Evolutionary conservation across 495 filamentous ascomycete species (phyloP), one percentile per base, ranked within the genome.

Genomic region (Tuber melanosporum): DNA sequence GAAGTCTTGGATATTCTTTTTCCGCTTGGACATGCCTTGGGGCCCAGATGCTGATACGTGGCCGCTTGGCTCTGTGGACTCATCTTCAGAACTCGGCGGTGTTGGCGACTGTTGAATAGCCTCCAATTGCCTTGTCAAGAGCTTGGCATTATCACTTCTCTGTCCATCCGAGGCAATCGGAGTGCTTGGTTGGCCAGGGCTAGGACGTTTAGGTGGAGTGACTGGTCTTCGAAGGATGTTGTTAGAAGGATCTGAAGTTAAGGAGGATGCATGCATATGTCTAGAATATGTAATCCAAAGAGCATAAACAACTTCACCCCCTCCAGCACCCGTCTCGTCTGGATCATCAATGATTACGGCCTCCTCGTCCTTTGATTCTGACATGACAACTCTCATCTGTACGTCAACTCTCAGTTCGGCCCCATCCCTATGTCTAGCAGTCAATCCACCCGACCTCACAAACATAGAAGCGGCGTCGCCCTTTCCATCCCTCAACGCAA

Each of bases 221-320:
- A 87, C 85, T 39, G 87, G 85, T n/a, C 89, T 87, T n/a, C 90
- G 89, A 3, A 88, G 76, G 19, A 89, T 74, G 49, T 90, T 88
- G 74, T 88, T 87, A n/a, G 88, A 86, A 10, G 88, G 86, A 8
- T 90, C 89, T 46, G 87, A 80, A 73, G 88, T 86, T 12, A 87
- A 85, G 72, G 87, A 87, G 12, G 90, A 87, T 2, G 93, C 91
- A 83, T 99, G 95, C 26, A 98, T 87, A 78, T 97, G 93, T 66
- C 94, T 87, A 14, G 95, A 98, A 83, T 98, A 99, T 6, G 94
- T 98, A 71, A 99, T 91, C 95, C 95, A 99, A 39, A 99, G 85
- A 26, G 95, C 95, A 85, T 94, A 98, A 8, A 98, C 94, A 49
- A 97, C 87, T 81, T 97, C 94, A 1, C 92, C 89, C 57, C 90